Base-by-base conservation (phyloP, 192 early-diverging fungal species). In the Backusella westeae region DNA sequence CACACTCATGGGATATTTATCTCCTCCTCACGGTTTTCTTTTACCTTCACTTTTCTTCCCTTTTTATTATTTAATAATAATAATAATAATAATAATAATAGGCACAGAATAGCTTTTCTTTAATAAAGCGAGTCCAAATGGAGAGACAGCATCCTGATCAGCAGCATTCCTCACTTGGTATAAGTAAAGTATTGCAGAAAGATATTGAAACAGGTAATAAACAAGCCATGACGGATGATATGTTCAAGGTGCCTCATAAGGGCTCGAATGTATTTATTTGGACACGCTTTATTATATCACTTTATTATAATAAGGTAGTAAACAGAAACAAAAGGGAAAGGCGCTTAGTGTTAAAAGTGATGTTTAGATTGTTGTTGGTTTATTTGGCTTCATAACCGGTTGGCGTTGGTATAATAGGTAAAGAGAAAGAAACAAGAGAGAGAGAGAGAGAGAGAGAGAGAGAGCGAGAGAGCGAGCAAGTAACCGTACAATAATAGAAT, bases 341-440 rank as follows among this genome's bases (percentile, higher is more conserved):
- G 6, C 46, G 23, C 39, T 72, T 14, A 52, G 23, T 21, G 23
- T 41, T 70, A 70, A 39, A 67, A 12, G 12, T 39, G 4, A 9
- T 49, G 15, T 19, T 26, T 74, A 74, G 77, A 44, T 73, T 29
- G 75, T 75, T 35, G 79, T 81, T 8, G 17, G 77, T 34, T 41
- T 73, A 0, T 73, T 81, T 67, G 79, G 79, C 12, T 39, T 63
- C 12, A 1, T 81, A 7, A 81, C 75, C 17, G 75, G 79, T n/a
- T 81, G 79, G 79, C 38, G n/a, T 12, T 81, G 79, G 79, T 76
- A 69, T 49, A 77, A 77, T 23, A 76, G 69, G 78, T 80, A 73
- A 36, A n/a, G n/a, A 34, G 36, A 19, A 34, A 32, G 17, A 14
- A n/a, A n/a, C 7, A 12, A 29, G 56, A 38, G 29, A 35, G 12